These are phyloP conservation scores for Diutina pseudorugosa DNA, from an alignment of 1,139 yeast genomes.

Conservation along the genomic window DNA sequence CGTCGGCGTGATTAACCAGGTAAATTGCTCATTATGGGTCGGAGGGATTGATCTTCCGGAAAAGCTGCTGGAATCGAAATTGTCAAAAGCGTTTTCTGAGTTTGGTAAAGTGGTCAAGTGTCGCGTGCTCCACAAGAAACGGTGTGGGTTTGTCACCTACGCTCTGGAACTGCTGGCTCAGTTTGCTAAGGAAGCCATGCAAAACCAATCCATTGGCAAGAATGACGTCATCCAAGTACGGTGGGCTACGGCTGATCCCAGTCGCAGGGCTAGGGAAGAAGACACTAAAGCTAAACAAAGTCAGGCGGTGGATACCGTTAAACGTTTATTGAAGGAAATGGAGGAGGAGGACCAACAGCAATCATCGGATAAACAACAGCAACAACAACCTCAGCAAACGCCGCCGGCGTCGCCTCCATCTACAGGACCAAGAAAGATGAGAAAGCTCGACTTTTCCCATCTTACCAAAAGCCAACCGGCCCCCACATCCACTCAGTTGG, in stretches of 20 bases:
- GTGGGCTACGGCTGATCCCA: slow-evolving; percentile 90
- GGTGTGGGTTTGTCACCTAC: slow-evolving; percentile 73
- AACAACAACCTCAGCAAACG: background rate
- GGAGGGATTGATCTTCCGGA: slow-evolving; percentile 44
- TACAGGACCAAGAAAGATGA: background rate
- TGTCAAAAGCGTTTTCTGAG: slow-evolving; percentile 46
- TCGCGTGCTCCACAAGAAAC: slow-evolving; percentile 47
- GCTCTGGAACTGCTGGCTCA: slow-evolving; percentile 66
- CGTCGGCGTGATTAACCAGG: slow-evolving; percentile 66
- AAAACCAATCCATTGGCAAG: slow-evolving; percentile 56
- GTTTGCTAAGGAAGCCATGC: slow-evolving; percentile 91
- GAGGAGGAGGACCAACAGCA: background rate
- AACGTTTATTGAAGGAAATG: slow-evolving; percentile 12
- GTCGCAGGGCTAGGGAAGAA: slow-evolving; percentile 50
- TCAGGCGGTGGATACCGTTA: slow-evolving; percentile 22
- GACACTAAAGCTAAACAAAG: slow-evolving; percentile 31
- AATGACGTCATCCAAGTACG: slow-evolving; percentile 58
- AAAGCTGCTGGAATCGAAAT: slow-evolving; percentile 16
- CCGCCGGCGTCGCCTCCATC: background rate
- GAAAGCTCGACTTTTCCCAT: slow-evolving; percentile 1
- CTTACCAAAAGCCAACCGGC: background rate
- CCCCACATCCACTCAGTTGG: background rate
- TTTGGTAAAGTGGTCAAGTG: slow-evolving; percentile 72
- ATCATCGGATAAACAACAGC: background rate
- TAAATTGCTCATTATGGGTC: slow-evolving; percentile 65